Percentiles rank a stretch among this genome's conserved stretches.
These are phyloP conservation scores for Chloranthus sessilifolius DNA, from an alignment of 164 flowering plant species.

Conservation along the genomic window DNA sequence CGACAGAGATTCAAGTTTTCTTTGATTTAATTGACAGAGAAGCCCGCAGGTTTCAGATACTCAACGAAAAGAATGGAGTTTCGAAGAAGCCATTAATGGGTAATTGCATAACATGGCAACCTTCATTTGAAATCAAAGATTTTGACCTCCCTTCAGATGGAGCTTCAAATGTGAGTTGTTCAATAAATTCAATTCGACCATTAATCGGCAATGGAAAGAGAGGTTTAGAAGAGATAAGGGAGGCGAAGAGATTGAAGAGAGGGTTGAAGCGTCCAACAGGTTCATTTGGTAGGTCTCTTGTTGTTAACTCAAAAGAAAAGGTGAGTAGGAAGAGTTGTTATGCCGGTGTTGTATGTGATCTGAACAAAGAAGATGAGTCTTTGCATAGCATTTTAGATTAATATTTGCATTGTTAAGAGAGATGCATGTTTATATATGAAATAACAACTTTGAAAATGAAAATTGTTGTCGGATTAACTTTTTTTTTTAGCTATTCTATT, in stretches of 20 bases:
- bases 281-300: not conserved
- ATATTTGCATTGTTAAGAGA: too few species aligned
- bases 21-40: slow-evolving; percentile 4
- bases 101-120: slow-evolving; percentile 2
- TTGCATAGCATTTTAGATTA: too few species aligned
- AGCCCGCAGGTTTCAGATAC: not conserved
- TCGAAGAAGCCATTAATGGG: not conserved
- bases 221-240: too few species aligned
- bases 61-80: not conserved
- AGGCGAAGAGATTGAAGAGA: slow-evolving; percentile 2
- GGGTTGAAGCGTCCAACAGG: slow-evolving; percentile 2
- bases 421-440: too few species aligned
- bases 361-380: slow-evolving; percentile 5
- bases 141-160: not conserved
- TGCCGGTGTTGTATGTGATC: not conserved
- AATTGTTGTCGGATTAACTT: too few species aligned
- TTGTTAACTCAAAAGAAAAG: not conserved
- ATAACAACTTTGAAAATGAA: too few species aligned
- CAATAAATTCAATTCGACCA: too few species aligned
- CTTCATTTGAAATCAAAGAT: slow-evolving; percentile 1
- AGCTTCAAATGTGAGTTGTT: not conserved
- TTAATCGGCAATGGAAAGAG: not conserved
- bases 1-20: not conserved
- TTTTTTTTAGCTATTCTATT: too few species aligned
- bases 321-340: not conserved